Percentiles rank a stretch among this genome's conserved stretches.
These are phyloP conservation scores for Linnemannia schmuckeri DNA, from an alignment of 192 early-diverging fungal genomes.

Conservation along the genomic window DNA sequence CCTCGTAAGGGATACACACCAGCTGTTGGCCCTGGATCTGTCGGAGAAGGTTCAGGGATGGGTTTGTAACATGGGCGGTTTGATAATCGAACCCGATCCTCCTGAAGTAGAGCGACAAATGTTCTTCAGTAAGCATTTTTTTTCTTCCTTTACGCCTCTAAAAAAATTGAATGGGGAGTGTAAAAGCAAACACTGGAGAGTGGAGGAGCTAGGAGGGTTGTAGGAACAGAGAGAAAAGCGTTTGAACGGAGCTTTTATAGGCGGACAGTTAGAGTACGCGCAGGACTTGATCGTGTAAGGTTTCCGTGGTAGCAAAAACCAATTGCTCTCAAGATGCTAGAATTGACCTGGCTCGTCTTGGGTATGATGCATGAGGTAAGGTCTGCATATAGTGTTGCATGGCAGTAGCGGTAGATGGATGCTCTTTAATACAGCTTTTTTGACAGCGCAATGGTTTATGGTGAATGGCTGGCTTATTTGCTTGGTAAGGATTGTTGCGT, in stretches of 20 bases:
- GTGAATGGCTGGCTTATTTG: no score
- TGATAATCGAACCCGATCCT: neutral
- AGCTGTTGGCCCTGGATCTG: conserved; percentile 3
- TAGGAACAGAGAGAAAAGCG: neutral
- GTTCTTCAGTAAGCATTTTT: neutral
- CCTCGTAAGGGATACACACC: conserved; percentile 12
- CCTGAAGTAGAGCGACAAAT: neutral
- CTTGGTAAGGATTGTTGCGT: no score
- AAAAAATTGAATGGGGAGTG: neutral
- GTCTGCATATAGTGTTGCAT: no score
- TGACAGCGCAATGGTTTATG: no score
- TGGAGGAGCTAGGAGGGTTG: neutral
- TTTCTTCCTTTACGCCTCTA: neutral
- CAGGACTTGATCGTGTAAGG: neutral
- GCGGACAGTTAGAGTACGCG: neutral
- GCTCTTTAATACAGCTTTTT: no score
- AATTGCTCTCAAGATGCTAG: neutral
- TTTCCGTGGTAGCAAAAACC: neutral
- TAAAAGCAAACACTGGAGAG: neutral
- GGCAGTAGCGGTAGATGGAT: no score
- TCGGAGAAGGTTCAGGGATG: neutral
- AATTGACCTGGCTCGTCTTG: no score
- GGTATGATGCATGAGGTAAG: no score
- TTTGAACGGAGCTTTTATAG: neutral
- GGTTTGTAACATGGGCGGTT: neutral